Conservation (phyloP, 176 grass and related monocot genomes). For the Triticum monococcum region DNA sequence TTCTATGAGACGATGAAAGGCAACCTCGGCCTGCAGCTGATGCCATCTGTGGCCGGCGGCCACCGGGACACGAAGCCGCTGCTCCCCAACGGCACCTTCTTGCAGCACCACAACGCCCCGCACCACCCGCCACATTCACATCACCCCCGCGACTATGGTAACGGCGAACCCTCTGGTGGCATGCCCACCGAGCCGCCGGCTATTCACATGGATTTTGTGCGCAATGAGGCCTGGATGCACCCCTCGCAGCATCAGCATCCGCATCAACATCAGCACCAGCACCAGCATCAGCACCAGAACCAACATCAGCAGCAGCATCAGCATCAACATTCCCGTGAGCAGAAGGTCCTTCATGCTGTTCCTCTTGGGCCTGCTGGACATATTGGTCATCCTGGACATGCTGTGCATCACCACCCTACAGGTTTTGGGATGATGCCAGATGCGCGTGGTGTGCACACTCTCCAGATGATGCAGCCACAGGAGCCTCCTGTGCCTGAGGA, state of each 20-base stretch:
- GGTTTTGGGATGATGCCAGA: constrained; percentile 45
- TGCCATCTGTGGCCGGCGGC: constrained; percentile 55
- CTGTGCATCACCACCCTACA: constrained; percentile 46
- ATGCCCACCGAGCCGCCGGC: constrained; percentile 27
- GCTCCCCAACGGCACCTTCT: constrained; percentile 40
- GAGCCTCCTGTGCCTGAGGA: constrained; percentile 45
- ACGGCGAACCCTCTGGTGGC: neutral
- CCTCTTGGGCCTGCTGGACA: constrained; percentile 23
- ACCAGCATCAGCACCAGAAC: constrained; percentile 4
- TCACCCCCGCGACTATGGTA: constrained; percentile 12
- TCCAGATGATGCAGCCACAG: constrained; percentile 67
- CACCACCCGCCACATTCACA: constrained; percentile 39
- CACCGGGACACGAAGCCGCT: constrained; percentile 64
- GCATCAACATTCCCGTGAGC: constrained; percentile 23
- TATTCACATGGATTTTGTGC: constrained; percentile 56
- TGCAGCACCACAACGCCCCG: constrained; percentile 35
- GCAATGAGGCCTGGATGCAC: constrained; percentile 57
- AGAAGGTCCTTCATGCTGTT: constrained; percentile 46
- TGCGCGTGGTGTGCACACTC: constrained; percentile 31
- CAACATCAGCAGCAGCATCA: constrained; percentile 26
- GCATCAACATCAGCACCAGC: neutral
- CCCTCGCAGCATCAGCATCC: constrained; percentile 32
- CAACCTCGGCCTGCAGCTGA: constrained; percentile 75
- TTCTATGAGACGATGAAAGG: constrained; percentile 79
- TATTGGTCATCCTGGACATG: constrained; percentile 32